Base-by-base conservation (phyloP, 2,329 filamentous ascomycete species). In the Monilinia fructigena region DNA sequence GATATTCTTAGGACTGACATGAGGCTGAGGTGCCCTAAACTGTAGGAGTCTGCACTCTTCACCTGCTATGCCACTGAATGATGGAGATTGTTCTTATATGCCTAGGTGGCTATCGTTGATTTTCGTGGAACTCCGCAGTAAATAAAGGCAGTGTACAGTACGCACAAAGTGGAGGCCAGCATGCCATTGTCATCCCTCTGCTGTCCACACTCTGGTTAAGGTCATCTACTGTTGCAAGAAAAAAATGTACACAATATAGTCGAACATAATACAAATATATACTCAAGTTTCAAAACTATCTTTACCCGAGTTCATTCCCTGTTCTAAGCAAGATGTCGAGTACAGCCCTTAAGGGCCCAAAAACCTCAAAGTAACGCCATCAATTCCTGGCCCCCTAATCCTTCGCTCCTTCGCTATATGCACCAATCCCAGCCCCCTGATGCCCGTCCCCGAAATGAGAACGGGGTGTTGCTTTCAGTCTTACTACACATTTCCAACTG, bases 381-480 rank as follows among this genome's bases (percentile, higher is more conserved):
- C 16, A 23, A 12, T 18, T 12, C 23, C 23, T 50, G 42, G 56
- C 45, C 12, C 56, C 56, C 12, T 20, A 35, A 60, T 60, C 56
- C 42, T 48, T 50, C 28, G 42, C 42, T 60, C 56, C 56, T 60
- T 60, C 45, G 56, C 28, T 23, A 12, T 18, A 23, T 50, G 14
- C 56, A 60, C 42, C 45, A 60, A 60, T 48, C 42, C 28, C 20
- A 50, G 20, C 12, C 28, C 45, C 28, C 28, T 23, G 3, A n/a
- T 47, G 42, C 26, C 12, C 40, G 10, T 58, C 40, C 55, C 55
- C 38, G 42, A 59, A 48, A 38, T 38, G 42, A 47, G 61, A 47
- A 63, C 28, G 52, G 55, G 61, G 61, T 38, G 35, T 55, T 45
- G 38, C 42, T 45, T 56, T 56, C 50, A 63, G 61, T 50, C 61